Conservation (phyloP, 768 basidiomycete genomes). For the Suillus alpinus region DNA sequence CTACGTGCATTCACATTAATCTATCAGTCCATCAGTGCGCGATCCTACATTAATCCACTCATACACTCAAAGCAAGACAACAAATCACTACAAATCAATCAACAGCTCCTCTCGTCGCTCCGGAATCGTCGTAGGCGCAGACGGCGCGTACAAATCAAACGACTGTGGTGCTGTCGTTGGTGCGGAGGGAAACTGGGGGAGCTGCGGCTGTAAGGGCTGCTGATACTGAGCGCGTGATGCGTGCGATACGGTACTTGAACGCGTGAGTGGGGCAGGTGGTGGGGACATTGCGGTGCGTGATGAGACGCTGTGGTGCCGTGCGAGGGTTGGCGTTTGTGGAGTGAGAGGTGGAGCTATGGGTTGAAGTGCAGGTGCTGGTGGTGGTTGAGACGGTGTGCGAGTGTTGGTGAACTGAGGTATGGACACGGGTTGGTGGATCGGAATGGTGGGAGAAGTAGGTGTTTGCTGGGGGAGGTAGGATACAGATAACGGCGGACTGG, state of each 20-base stretch:
- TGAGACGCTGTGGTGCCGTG: slow-evolving; percentile 21
- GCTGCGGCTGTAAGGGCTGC: slow-evolving; percentile 19
- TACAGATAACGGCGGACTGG: slow-evolving; percentile 8
- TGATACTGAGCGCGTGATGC: slow-evolving; percentile 9
- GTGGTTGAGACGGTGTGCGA: neutral
- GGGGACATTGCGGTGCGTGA: slow-evolving; percentile 3
- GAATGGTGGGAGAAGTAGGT: slow-evolving; percentile 12
- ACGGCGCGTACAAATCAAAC: slow-evolving; percentile 47
- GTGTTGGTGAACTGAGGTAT: slow-evolving; percentile 15
- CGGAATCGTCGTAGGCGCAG: slow-evolving; percentile 45
- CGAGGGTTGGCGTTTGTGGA: slow-evolving; percentile 11
- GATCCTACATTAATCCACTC: neutral
- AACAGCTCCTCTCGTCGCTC: slow-evolving; percentile 62
- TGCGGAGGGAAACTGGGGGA: slow-evolving; percentile 64
- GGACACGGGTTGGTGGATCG: slow-evolving; percentile 20
- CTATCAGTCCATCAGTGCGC: neutral
- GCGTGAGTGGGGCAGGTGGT: neutral
- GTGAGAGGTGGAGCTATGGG: slow-evolving; percentile 11
- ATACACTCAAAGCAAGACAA: neutral
- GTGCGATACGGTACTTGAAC: neutral
- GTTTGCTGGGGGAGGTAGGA: slow-evolving; percentile 16
- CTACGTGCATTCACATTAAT: neutral
- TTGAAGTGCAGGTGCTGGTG: slow-evolving; percentile 5
- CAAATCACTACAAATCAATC: slow-evolving; percentile 38
- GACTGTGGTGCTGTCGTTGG: slow-evolving; percentile 59